Conservation (phyloP, 257 asterid genomes). For the Fraxinus anomala region DNA sequence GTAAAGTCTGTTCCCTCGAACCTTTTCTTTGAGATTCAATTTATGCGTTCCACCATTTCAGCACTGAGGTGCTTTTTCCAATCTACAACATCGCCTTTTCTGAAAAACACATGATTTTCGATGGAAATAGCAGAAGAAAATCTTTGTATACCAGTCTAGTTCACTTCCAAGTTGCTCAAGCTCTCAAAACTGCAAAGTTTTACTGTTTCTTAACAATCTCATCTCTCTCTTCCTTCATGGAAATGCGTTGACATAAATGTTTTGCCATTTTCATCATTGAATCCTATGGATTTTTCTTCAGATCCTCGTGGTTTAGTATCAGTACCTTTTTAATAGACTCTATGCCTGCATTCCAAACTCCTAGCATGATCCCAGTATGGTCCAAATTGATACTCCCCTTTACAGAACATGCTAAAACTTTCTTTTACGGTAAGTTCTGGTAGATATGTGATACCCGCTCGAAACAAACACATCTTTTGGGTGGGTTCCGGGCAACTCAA, state of each 20-base stretch:
- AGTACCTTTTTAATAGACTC: background rate
- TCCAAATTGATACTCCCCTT: background rate
- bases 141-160: background rate
- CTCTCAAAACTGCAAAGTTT: background rate
- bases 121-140: background rate
- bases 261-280: background rate
- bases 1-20: background rate
- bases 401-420: background rate
- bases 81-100: too few relatives aligned
- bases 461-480: background rate
- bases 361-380: slow-evolving; percentile 24
- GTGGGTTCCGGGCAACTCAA: background rate
- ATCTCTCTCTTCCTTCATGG: background rate
- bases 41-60: too few relatives aligned
- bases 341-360: background rate
- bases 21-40: background rate
- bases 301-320: background rate
- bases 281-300: background rate
- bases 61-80: too few relatives aligned
- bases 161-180: background rate
- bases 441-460: background rate
- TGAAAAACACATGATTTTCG: too few relatives aligned
- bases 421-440: background rate
- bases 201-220: background rate
- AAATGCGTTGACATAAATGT: background rate